These are phyloP conservation scores for Trametes polyzona DNA, from an alignment of 1,284 basidiomycete species.

Conservation along the genomic window DNA sequence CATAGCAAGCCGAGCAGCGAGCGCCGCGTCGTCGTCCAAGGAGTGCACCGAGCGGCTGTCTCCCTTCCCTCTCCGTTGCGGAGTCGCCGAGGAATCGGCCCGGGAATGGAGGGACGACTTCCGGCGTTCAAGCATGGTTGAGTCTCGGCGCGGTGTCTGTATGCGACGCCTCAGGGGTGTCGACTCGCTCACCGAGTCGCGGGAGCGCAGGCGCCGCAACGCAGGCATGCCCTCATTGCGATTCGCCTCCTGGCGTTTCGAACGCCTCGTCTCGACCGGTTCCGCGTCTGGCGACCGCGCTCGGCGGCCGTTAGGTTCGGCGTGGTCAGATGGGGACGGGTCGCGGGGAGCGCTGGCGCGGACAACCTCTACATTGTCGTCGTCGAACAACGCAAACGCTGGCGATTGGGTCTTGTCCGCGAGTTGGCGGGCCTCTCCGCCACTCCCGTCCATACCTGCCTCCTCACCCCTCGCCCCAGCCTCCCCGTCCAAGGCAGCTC, in stretches of 20 bases:
- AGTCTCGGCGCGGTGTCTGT: slow-evolving; percentile 18
- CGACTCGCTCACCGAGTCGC: slow-evolving; percentile 18
- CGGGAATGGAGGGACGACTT: slow-evolving; percentile 13
- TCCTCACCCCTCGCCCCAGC: not conserved
- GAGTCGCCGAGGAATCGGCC: slow-evolving; percentile 4
- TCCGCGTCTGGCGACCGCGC: slow-evolving; percentile 15
- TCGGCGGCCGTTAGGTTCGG: slow-evolving; percentile 1
- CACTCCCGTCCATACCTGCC: slow-evolving; percentile 5
- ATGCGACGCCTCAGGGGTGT: slow-evolving; percentile 18
- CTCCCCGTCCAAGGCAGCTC: slow-evolving; percentile 23
- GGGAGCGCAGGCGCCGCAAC: slow-evolving; percentile 33
- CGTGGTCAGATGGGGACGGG: slow-evolving; percentile 3
- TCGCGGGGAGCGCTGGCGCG: slow-evolving; percentile 20
- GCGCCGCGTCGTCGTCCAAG: slow-evolving; percentile 41
- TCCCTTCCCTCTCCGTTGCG: slow-evolving; percentile 5
- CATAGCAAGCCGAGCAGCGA: slow-evolving; percentile 43
- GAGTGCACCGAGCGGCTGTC: slow-evolving; percentile 8
- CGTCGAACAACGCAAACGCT: slow-evolving; percentile 34
- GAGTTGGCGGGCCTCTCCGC: not conserved
- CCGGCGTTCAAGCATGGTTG: slow-evolving; percentile 13
- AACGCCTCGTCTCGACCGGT: slow-evolving; percentile 12
- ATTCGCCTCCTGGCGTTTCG: slow-evolving; percentile 17
- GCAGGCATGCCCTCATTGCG: slow-evolving; percentile 15
- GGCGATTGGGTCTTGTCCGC: slow-evolving; percentile 23
- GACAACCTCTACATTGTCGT: slow-evolving; percentile 32